A percentile compares a stretch with the other conserved stretches of the same genome.
phyloP scores from a whole-genome alignment of 352 stramenopile species.

The Phytophthora agathidicida region DNA sequence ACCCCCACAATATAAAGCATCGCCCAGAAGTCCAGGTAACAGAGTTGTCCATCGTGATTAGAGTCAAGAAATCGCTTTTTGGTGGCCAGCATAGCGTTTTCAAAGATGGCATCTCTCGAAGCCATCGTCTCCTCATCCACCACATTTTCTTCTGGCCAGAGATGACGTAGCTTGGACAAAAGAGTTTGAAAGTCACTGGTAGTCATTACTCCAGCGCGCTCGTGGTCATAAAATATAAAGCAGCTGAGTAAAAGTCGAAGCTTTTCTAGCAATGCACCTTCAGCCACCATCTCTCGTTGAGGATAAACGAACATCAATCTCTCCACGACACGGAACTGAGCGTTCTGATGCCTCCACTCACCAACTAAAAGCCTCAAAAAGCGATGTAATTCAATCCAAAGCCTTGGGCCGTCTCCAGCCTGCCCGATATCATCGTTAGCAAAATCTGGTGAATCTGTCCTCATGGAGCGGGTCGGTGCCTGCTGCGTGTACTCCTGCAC shows the following conservation, averaged over 20 bases:
- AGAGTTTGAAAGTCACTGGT: conserved; percentile 60
- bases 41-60: conserved; percentile 65
- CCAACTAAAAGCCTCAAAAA: conserved; percentile 67
- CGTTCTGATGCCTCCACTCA: conserved; percentile 76
- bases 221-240: conserved; percentile 77
- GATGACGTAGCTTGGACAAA: conserved; percentile 60
- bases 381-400: conserved; percentile 72
- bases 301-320: conserved; percentile 54
- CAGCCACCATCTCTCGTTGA: conserved; percentile 9
- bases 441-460: conserved; percentile 12
- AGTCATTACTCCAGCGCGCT: conserved; percentile 52
- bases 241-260: conserved; percentile 71
- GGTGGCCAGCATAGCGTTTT: conserved; percentile 53
- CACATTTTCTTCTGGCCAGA: conserved; percentile 58
- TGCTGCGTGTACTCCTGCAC: conserved; percentile 60
- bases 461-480: conserved; percentile 14
- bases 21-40: conserved; percentile 85
- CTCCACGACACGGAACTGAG: conserved; percentile 56
- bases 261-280: conserved; percentile 49
- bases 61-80: conserved; percentile 57
- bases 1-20: conserved; percentile 83
- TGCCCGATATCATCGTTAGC: background rate
- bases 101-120: conserved; percentile 43
- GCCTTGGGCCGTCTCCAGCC: background rate
- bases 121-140: conserved; percentile 18